These are phyloP conservation scores for Xanthoconium separans DNA, from an alignment of 1,284 basidiomycete genomes.

Conservation along the genomic window DNA sequence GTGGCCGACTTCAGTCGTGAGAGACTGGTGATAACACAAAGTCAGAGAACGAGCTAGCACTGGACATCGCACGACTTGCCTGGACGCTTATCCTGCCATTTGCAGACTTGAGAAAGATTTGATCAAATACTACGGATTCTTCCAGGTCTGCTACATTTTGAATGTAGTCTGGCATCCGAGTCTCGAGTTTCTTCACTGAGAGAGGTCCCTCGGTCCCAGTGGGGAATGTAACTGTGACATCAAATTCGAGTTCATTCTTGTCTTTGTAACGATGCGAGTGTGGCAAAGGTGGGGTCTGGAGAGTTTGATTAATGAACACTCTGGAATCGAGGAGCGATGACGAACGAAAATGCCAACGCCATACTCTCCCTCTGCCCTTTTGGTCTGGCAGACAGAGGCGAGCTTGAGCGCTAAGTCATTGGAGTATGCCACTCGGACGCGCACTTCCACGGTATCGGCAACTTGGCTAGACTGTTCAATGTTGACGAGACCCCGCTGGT, in stretches of 20 bases:
- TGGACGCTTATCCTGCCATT: constrained; percentile 31
- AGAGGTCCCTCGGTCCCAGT: constrained; percentile 22
- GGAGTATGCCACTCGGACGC: constrained; percentile 35
- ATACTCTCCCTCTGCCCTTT: constrained; percentile 29
- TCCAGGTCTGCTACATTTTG: constrained; percentile 34
- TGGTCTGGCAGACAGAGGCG: constrained; percentile 38
- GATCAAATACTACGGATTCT: constrained; percentile 34
- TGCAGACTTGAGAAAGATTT: constrained; percentile 28
- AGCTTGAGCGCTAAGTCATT: constrained; percentile 25
- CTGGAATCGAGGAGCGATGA: not conserved
- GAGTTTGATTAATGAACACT: not conserved
- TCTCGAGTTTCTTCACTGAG: constrained; percentile 35
- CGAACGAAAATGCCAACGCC: constrained; percentile 47
- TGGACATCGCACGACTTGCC: constrained; percentile 18
- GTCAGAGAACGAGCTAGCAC: not conserved
- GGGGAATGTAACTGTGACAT: constrained; percentile 36
- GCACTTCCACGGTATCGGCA: constrained; percentile 32
- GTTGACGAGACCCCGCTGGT: constrained; percentile 32
- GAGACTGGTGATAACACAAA: constrained; percentile 29
- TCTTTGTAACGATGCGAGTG: not conserved
- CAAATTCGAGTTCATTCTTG: constrained; percentile 25
- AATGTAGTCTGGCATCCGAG: constrained; percentile 33
- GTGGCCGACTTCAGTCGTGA: constrained; percentile 31
- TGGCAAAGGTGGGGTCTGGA: constrained; percentile 6
- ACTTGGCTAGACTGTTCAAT: constrained; percentile 32